phyloP scores from a whole-genome alignment of 129 eudicot species.

The Apium graveolens region DNA sequence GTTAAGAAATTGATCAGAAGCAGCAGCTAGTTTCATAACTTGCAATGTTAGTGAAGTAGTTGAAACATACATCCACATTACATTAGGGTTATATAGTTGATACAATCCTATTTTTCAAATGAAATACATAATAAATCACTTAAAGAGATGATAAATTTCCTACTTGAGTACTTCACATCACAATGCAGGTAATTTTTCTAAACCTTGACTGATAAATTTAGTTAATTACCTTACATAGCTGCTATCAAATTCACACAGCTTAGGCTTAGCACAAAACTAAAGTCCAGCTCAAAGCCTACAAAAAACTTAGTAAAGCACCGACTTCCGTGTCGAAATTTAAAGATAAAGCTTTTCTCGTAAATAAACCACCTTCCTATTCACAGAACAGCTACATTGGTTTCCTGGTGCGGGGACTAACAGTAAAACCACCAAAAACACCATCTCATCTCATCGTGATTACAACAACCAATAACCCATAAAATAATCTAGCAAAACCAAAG shows the following conservation, averaged over 20 bases:
- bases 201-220: background rate
- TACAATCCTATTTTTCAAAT: background rate
- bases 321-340: background rate
- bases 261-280: background rate
- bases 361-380: background rate
- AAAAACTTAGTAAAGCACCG: no score
- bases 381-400: no score
- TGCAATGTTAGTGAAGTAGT: background rate
- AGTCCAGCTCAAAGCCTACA: background rate
- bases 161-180: background rate
- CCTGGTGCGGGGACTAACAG: background rate
- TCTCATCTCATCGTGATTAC: background rate
- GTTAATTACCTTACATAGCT: background rate
- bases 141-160: background rate
- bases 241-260: background rate
- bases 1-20: no score
- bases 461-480: background rate
- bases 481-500: no score
- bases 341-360: background rate
- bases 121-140: background rate
- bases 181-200: background rate
- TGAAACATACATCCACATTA: background rate
- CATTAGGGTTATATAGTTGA: background rate
- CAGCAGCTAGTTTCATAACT: background rate
- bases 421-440: background rate